These are phyloP conservation scores for Colletotrichum spaethianum DNA, from an alignment of 2,329 filamentous ascomycete genomes.

Conservation along the genomic window DNA sequence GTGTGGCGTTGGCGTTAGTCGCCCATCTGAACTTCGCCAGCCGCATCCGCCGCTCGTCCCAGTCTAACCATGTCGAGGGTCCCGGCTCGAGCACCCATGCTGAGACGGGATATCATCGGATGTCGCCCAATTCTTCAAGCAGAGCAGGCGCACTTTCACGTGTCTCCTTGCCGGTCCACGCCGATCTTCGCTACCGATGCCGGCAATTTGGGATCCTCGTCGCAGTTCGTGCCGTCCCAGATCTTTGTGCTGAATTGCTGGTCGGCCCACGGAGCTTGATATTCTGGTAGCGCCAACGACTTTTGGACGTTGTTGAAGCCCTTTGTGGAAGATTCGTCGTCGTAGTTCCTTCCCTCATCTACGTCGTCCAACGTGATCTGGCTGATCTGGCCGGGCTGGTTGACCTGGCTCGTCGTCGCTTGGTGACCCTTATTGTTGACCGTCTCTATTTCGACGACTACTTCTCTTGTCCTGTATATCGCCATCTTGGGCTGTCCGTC, in stretches of 20 bases:
- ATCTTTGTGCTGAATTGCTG: slow-evolving; percentile 35
- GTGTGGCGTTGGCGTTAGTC: not conserved
- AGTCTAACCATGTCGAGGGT: not conserved
- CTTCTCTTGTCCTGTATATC: slow-evolving; percentile 32
- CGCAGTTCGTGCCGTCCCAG: slow-evolving; percentile 38
- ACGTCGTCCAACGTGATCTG: slow-evolving; percentile 12
- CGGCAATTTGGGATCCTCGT: slow-evolving; percentile 33
- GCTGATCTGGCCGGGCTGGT: slow-evolving; percentile 8
- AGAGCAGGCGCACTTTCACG: not conserved
- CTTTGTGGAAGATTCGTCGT: not conserved
- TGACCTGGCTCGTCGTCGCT: slow-evolving; percentile 7
- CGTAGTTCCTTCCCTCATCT: not conserved
- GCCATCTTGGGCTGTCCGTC: slow-evolving; percentile 38
- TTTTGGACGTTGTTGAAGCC: slow-evolving; percentile 3
- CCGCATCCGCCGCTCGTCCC: not conserved
- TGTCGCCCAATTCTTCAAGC: not conserved
- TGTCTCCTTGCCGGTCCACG: slow-evolving; percentile 12
- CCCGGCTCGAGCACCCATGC: not conserved
- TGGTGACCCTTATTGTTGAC: not conserved
- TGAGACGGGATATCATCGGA: not conserved
- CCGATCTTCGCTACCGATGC: slow-evolving; percentile 26
- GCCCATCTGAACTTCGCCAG: slow-evolving; percentile 1
- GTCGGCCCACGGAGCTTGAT: slow-evolving; percentile 28
- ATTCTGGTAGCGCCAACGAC: slow-evolving; percentile 22
- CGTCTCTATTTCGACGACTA: slow-evolving; percentile 32